Evolutionary conservation across 208 protist species (phyloP), one percentile per base, ranked within the genome.

Genomic region (Leishmania lainsoni): DNA sequence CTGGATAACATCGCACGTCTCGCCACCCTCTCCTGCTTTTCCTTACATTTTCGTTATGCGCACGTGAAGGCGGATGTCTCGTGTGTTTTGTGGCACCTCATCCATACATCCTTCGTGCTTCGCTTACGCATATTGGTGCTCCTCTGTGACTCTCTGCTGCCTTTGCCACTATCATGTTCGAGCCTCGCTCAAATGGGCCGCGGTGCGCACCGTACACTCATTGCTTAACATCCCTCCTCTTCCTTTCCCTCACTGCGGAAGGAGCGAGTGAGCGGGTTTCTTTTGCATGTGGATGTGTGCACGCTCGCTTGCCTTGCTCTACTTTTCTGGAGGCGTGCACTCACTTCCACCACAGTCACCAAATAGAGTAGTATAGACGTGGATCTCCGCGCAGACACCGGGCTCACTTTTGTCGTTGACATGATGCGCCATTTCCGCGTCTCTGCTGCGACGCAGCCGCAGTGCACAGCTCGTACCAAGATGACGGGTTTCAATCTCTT

Each of bases 401-500:
- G 45, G 10, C 10, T 5, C 26, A 26, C 69, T 12, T 26, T 73
- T n/a, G 69, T 32, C 26, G 69, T n/a, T 29, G 5, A 54, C 4
- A 87, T 78, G 76, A 84, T 87, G 80, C 84, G 84, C 3, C 76
- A 78, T 22, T 79, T 83, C 54, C 68, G 76, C 29, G 1, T 65
- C 16, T 79, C 73, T 2, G 26, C 80, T 58, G 75, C 65, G 16
- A 6, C 51, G 32, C 45, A 35, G 45, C 59, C 78, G 75, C 35
- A 17, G 17, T 56, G 29, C 73, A 71, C 70, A 69, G 56, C 69
- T 73, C 83, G 90, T 35, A 81, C 84, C 2, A 76, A 86, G 20
- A 87, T 92, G 82, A 94, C 90, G 16, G 92, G 92, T 8, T 95
- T 95, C 77, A 88, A 82, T 56, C 83, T 95, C 29, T 94, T 95